Conservation (phyloP, 2,329 filamentous ascomycete species). For the Ceratocystiopsis brevicomis region DNA sequence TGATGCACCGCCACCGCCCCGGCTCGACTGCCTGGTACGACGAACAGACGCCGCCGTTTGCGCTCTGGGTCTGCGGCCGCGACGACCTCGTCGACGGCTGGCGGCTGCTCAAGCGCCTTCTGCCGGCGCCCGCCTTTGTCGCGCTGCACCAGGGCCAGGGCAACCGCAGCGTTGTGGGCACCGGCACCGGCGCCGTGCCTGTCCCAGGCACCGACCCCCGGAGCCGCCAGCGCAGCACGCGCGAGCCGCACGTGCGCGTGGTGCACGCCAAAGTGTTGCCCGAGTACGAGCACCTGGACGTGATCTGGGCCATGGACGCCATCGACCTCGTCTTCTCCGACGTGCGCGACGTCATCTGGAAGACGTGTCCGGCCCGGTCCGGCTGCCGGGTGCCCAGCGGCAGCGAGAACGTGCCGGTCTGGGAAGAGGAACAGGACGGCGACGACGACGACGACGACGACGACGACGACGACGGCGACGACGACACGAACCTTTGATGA, state of each 20-base stretch:
- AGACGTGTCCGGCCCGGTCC: slow-evolving; percentile 36
- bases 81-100: slow-evolving; percentile 73
- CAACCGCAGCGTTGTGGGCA: not conserved
- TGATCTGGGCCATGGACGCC: slow-evolving; percentile 85
- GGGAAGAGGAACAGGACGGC: slow-evolving; percentile 12
- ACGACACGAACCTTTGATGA: too few species aligned
- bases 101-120: slow-evolving; percentile 54
- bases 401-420: slow-evolving; percentile 33
- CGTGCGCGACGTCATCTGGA: slow-evolving; percentile 67
- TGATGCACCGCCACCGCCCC: slow-evolving; percentile 18
- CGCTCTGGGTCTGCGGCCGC: slow-evolving; percentile 69
- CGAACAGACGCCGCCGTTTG: slow-evolving; percentile 58
- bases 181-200: too few species aligned
- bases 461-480: too few species aligned
- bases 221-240: slow-evolving; percentile 21
- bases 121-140: slow-evolving; percentile 17
- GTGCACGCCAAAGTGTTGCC: slow-evolving; percentile 71
- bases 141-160: slow-evolving; percentile 11
- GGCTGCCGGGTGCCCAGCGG: slow-evolving; percentile 44
- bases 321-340: slow-evolving; percentile 69
- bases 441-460: not conserved
- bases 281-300: slow-evolving; percentile 84
- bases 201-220: not conserved
- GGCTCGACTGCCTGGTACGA: slow-evolving; percentile 64
- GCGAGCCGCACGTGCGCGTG: slow-evolving; percentile 64